phyloP scores from a whole-genome alignment of 1,284 basidiomycete genomes.

The Rhodotorula sp. region DNA sequence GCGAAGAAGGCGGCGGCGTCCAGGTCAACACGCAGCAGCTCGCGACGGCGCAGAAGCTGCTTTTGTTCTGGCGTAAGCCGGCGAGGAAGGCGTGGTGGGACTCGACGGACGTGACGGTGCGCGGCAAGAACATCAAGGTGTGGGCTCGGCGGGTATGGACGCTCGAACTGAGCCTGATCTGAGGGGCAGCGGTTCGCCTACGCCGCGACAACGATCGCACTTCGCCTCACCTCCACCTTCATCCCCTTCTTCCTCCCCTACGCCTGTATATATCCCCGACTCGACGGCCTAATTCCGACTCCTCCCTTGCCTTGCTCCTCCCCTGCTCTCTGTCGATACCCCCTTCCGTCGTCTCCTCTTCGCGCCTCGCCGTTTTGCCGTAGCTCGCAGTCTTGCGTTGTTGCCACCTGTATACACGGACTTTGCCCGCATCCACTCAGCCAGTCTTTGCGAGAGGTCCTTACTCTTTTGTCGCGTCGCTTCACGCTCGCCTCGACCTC shows the following conservation, averaged over 20 bases:
- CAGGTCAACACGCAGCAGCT: conserved; percentile 88
- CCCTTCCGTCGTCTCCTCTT: background rate
- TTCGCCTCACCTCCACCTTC: background rate
- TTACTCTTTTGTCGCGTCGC: background rate
- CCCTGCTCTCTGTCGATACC: background rate
- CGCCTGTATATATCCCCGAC: background rate
- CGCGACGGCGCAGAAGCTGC: conserved; percentile 93
- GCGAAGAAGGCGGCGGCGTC: conserved; percentile 51
- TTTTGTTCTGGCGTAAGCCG: conserved; percentile 98
- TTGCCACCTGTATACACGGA: background rate
- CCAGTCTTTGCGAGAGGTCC: background rate
- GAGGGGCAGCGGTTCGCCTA: too few species aligned
- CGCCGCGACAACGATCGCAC: background rate
- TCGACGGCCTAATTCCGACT: background rate
- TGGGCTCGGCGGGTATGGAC: conserved; percentile 99
- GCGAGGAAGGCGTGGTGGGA: conserved; percentile 99
- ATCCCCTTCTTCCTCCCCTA: background rate
- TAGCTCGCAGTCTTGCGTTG: background rate
- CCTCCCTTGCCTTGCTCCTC: too few species aligned
- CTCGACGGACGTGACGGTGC: conserved; percentile 82
- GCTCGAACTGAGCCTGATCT: conserved; percentile 76
- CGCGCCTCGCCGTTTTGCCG: background rate
- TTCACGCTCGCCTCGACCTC: background rate
- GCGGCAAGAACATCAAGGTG: conserved; percentile 68
- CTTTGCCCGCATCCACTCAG: background rate